Evolutionary conservation across 1,284 basidiomycete species (phyloP).

Genomic region (Ganoderma resinaceum): DNA sequence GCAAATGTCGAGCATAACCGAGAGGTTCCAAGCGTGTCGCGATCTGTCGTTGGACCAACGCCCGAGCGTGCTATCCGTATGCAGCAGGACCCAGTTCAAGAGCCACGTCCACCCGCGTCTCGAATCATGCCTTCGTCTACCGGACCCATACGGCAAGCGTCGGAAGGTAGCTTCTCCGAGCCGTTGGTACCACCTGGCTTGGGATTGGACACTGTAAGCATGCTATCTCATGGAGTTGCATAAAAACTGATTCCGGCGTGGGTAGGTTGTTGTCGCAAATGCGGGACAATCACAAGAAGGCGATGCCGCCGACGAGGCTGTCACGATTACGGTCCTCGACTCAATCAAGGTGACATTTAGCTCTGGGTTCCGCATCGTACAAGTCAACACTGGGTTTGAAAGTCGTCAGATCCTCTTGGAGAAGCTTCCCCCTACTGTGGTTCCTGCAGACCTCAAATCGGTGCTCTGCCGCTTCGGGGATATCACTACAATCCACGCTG

Average conservation of each 20-base stretch:
- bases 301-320: slow-evolving; percentile 9
- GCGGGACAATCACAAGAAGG: neutral
- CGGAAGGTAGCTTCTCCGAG: neutral
- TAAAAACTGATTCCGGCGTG: neutral
- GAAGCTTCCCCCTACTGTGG: slow-evolving; percentile 36
- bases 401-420: slow-evolving; percentile 49
- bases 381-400: slow-evolving; percentile 51
- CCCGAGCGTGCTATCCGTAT: neutral
- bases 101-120: neutral
- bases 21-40: neutral
- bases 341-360: slow-evolving; percentile 45
- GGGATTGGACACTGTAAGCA: slow-evolving; percentile 34
- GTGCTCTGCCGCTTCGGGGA: slow-evolving; percentile 49
- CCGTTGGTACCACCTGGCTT: slow-evolving; percentile 39
- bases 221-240: neutral
- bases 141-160: neutral
- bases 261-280: neutral
- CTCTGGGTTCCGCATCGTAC: slow-evolving; percentile 46
- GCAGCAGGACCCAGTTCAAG: neutral
- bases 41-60: neutral
- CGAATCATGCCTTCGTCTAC: too few species aligned
- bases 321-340: slow-evolving; percentile 36
- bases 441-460: slow-evolving; percentile 25
- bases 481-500: slow-evolving; percentile 48
- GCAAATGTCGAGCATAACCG: neutral